These are phyloP conservation scores for Penicillium ochrochloron DNA, from an alignment of 495 filamentous ascomycete species.

Conservation along the genomic window DNA sequence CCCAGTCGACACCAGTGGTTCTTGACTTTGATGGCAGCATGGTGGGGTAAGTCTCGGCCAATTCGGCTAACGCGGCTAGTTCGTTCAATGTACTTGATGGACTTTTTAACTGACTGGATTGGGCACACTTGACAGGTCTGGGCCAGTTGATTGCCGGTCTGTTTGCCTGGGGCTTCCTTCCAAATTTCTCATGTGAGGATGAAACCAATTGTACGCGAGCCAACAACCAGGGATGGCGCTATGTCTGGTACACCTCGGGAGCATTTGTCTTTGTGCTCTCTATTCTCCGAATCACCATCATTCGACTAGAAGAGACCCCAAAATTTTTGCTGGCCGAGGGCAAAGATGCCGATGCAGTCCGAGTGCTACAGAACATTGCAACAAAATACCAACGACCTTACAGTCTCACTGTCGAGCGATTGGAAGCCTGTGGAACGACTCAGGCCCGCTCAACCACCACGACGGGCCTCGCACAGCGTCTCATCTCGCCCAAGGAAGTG, in stretches of 20 bases:
- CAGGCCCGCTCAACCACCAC: constrained; percentile 30
- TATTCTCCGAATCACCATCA: constrained; percentile 66
- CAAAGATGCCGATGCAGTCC: constrained; percentile 63
- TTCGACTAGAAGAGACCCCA: constrained; percentile 71
- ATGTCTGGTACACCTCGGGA: constrained; percentile 62
- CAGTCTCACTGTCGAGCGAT: constrained; percentile 63
- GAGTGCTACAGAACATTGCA: constrained; percentile 64
- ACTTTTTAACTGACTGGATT: not conserved
- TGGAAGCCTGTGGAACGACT: constrained; percentile 37
- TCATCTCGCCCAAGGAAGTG: constrained; percentile 54
- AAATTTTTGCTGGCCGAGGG: constrained; percentile 72
- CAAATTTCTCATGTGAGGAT: constrained; percentile 40
- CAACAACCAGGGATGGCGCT: constrained; percentile 61
- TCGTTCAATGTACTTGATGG: not conserved
- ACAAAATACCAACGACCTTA: constrained; percentile 65
- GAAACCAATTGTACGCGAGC: constrained; percentile 44
- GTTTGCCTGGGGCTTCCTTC: constrained; percentile 54
- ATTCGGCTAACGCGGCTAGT: too few relatives aligned
- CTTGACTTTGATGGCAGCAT: constrained; percentile 53
- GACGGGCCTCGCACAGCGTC: constrained; percentile 19
- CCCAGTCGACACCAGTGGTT: constrained; percentile 52
- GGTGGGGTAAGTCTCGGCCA: constrained; percentile 46
- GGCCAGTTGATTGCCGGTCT: constrained; percentile 40
- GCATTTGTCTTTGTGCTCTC: constrained; percentile 69
- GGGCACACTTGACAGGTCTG: not conserved